phyloP scores from a whole-genome alignment of 139 green algal species.

The Chlorella sp. region DNA sequence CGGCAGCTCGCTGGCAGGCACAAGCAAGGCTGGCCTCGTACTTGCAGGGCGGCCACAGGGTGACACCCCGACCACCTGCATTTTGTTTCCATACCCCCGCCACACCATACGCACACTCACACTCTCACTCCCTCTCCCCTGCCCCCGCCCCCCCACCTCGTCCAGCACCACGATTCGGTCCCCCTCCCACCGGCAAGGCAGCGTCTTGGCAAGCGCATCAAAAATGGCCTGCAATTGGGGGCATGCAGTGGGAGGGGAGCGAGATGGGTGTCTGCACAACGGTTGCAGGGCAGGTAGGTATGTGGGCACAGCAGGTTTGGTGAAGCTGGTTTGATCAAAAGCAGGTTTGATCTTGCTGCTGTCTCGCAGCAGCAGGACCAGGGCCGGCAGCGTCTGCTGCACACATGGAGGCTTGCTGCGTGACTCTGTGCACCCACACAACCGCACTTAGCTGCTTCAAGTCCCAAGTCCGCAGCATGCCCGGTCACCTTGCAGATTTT shows the following conservation, averaged over 20 bases:
- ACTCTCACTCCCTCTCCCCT: not conserved
- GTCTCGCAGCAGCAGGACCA: not conserved
- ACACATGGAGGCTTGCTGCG: too few relatives aligned
- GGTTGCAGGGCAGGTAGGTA: not conserved
- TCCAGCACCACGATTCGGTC: constrained; percentile 84
- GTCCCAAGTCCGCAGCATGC: not conserved
- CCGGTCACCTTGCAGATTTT: not conserved
- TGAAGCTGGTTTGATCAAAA: not conserved
- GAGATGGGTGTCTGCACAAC: not conserved
- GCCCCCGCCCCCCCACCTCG: constrained; percentile 56
- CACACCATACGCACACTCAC: not conserved
- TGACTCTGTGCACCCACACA: too few relatives aligned
- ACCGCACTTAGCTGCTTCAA: not conserved
- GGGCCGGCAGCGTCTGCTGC: not conserved
- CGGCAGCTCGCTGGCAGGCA: not conserved
- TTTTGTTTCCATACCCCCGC: constrained; percentile 15
- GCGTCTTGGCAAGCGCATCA: constrained; percentile 84
- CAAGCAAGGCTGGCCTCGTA: not conserved
- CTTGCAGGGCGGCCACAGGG: not conserved
- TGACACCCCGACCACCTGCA: not conserved
- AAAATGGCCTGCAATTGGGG: constrained; percentile 70
- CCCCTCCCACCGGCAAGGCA: constrained; percentile 79
- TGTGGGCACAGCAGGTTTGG: not conserved
- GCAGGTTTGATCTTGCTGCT: too few relatives aligned
- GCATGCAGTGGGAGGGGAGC: not conserved